phyloP scores from a whole-genome alignment of 306 rosid species.

The Clitoria ternatea region DNA sequence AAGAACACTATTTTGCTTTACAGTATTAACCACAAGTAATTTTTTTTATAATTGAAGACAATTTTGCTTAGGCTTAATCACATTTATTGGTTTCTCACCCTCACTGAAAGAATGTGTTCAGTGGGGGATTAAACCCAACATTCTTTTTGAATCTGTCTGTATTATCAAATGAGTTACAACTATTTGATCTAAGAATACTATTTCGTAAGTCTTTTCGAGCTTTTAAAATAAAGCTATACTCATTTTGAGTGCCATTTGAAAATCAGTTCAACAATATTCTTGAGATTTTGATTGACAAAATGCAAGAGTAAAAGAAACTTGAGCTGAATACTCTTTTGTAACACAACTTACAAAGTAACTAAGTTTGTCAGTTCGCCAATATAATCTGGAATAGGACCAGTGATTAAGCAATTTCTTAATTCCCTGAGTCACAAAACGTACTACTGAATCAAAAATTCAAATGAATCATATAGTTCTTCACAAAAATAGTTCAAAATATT shows the following conservation, averaged over 20 bases:
- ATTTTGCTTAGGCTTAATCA: too few relatives aligned
- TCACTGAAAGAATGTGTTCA: too few relatives aligned
- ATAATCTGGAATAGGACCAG: slow-evolving; percentile 39
- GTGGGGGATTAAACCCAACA: too few relatives aligned
- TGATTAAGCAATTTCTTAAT: slow-evolving; percentile 74
- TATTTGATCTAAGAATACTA: neutral
- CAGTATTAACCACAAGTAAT: too few relatives aligned
- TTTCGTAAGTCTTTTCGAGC: neutral
- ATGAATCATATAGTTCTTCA: neutral
- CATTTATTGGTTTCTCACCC: too few relatives aligned
- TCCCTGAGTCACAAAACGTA: slow-evolving; percentile 44
- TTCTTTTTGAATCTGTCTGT: too few relatives aligned
- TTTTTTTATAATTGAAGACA: too few relatives aligned
- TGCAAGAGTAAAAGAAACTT: neutral
- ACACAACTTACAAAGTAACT: slow-evolving; percentile 49
- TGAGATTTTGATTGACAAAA: neutral
- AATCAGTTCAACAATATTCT: neutral
- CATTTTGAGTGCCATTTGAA: neutral
- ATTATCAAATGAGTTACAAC: too few relatives aligned
- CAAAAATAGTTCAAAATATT: neutral
- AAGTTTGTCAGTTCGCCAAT: slow-evolving; percentile 23
- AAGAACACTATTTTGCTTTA: too few relatives aligned
- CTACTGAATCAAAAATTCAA: neutral
- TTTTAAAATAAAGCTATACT: neutral
- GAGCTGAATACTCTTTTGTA: neutral